Percentiles rank a stretch among this genome's conserved stretches.
These are phyloP conservation scores for Lumnitzera racemosa DNA, from an alignment of 345 rosid genomes.

Conservation along the genomic window DNA sequence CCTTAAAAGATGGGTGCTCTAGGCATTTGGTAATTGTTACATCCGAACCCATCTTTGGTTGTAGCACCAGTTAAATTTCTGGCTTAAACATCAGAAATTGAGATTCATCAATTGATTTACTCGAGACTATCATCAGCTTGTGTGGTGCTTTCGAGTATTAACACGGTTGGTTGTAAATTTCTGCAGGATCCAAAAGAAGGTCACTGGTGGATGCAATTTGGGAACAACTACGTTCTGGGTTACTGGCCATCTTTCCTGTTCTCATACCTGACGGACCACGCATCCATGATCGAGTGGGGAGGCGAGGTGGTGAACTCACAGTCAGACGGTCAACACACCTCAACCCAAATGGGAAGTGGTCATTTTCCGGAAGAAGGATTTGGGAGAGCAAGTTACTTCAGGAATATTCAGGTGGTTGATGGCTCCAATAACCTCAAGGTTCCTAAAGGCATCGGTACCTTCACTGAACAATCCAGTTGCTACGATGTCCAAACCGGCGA, in stretches of 20 bases:
- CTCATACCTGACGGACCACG: slow-evolving; percentile 85
- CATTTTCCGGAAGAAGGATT: slow-evolving; percentile 91
- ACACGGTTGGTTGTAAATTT: neutral
- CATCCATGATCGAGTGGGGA: slow-evolving; percentile 98
- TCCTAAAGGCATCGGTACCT: slow-evolving; percentile 81
- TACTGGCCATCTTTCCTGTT: slow-evolving; percentile 96
- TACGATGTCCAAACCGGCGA: slow-evolving; percentile 82
- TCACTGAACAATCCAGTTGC: slow-evolving; percentile 90
- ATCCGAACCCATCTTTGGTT: too few species aligned
- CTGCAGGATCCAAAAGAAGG: slow-evolving; percentile 90
- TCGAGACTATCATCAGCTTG: neutral
- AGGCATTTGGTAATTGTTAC: too few species aligned
- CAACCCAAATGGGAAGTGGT: slow-evolving; percentile 98
- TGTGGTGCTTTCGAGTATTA: neutral
- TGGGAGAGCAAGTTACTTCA: slow-evolving; percentile 84
- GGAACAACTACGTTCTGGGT: slow-evolving; percentile 74
- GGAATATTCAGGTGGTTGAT: slow-evolving; percentile 87
- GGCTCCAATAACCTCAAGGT: slow-evolving; percentile 86
- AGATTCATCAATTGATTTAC: too few species aligned
- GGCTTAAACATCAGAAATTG: too few species aligned
- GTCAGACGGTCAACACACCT: slow-evolving; percentile 75
- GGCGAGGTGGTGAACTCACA: slow-evolving; percentile 95
- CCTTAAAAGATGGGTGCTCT: too few species aligned
- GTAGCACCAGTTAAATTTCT: too few species aligned
- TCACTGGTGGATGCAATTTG: slow-evolving; percentile 99